Conservation (phyloP, 139 green algal genomes). For the Chlorella sp. region DNA sequence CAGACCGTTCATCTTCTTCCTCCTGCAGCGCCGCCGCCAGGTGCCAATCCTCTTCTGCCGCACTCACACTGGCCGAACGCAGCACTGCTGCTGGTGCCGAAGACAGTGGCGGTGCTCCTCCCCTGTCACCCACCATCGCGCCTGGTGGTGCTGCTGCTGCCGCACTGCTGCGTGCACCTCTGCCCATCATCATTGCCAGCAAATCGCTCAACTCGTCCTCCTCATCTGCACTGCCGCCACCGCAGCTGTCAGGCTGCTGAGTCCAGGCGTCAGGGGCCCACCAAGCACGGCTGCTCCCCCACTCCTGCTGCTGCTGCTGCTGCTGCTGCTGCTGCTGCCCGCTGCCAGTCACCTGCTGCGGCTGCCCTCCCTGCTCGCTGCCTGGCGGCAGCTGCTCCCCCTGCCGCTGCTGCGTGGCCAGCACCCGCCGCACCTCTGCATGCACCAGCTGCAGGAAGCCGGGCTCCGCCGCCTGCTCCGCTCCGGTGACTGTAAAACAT, state of each 20-base stretch:
- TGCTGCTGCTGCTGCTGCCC: too few species aligned
- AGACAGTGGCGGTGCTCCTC: background rate
- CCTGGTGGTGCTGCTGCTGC: background rate
- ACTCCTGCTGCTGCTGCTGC: background rate
- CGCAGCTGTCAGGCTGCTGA: background rate
- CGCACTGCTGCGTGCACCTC: background rate
- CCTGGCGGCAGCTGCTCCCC: background rate
- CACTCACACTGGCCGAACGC: background rate
- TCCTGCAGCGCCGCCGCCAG: background rate
- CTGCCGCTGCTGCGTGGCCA: background rate
- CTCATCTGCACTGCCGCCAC: background rate
- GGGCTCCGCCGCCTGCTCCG: conserved; percentile 4
- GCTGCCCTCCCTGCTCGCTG: too few species aligned
- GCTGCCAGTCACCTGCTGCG: too few species aligned
- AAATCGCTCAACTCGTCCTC: background rate
- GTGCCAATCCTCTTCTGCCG: background rate
- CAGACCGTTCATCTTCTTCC: background rate
- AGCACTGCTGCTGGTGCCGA: background rate
- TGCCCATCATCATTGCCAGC: background rate
- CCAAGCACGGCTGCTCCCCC: background rate
- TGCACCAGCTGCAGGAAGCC: background rate
- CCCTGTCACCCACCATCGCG: background rate
- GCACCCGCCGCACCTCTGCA: background rate
- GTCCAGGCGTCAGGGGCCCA: background rate
- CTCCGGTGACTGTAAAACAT: background rate